Conservation (phyloP, 208 protist genomes). For the Acanthamoeba sp. region DNA sequence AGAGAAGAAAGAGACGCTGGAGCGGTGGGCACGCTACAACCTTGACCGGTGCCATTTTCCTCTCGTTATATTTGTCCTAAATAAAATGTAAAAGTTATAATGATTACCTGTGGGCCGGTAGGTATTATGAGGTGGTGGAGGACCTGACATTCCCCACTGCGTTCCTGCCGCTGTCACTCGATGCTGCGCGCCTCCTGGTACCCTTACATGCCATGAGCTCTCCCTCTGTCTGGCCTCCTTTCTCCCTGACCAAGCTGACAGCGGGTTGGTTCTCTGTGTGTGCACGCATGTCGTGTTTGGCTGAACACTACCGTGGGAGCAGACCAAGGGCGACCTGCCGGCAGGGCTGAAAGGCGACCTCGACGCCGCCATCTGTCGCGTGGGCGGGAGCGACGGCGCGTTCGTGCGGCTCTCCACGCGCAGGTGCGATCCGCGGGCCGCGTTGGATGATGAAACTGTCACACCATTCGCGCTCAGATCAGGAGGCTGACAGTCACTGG, state of each 20-base stretch:
- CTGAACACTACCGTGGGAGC: not conserved
- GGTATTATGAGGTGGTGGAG: constrained; percentile 13
- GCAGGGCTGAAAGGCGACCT: not conserved
- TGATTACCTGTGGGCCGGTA: not conserved
- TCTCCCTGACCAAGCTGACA: not conserved
- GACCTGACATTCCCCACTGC: constrained; percentile 24
- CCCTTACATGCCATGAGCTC: not conserved
- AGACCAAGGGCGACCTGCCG: constrained; percentile 9
- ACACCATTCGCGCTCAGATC: too few species aligned
- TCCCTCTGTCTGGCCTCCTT: not conserved
- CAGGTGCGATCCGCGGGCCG: not conserved
- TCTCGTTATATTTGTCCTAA: too few species aligned
- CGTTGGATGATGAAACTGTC: too few species aligned
- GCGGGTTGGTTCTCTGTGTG: too few species aligned
- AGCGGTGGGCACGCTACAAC: constrained; percentile 31
- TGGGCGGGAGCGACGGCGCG: not conserved
- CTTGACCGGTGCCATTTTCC: not conserved
- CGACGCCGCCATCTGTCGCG: not conserved
- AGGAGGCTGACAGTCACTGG: too few species aligned
- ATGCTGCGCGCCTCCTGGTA: not conserved
- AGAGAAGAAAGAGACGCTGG: constrained; percentile 29
- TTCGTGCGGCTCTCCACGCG: constrained; percentile 20
- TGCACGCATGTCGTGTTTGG: not conserved
- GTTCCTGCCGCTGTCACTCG: not conserved
- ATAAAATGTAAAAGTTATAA: too few species aligned